Evolutionary conservation across 2,329 filamentous ascomycete genomes (phyloP).

Genomic region (Alternaria rosae): DNA sequence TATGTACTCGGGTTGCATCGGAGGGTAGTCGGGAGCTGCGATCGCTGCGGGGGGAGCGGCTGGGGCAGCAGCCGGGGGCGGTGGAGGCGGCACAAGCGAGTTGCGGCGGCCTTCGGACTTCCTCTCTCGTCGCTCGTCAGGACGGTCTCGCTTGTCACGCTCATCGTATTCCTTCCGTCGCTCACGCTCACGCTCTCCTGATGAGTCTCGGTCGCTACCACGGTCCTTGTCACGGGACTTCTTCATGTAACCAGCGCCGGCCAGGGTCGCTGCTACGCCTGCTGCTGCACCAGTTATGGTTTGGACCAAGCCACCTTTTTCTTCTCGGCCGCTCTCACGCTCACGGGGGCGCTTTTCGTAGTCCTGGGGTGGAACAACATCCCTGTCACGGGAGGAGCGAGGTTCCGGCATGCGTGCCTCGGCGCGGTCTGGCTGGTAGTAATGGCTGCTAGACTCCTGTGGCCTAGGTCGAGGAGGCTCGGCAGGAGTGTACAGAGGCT

Average conservation of each 20-base stretch:
- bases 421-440: slow-evolving; percentile 37
- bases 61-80: slow-evolving; percentile 24
- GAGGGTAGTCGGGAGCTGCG: slow-evolving; percentile 17
- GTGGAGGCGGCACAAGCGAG: slow-evolving; percentile 21
- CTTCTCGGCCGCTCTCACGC: slow-evolving; percentile 32
- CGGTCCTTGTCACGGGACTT: slow-evolving; percentile 41
- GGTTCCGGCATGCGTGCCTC: slow-evolving; percentile 43
- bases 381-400: slow-evolving; percentile 32
- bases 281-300: slow-evolving; percentile 40
- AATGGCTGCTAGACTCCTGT: slow-evolving; percentile 26
- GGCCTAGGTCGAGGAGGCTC: slow-evolving; percentile 26
- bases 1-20: slow-evolving; percentile 34
- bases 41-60: slow-evolving; percentile 23
- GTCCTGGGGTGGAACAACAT: slow-evolving; percentile 25
- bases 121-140: slow-evolving; percentile 39
- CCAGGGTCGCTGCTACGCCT: slow-evolving; percentile 41
- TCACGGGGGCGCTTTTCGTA: slow-evolving; percentile 46
- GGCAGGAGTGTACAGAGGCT: slow-evolving; percentile 34
- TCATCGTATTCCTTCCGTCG: slow-evolving; percentile 39
- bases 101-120: slow-evolving; percentile 28
- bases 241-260: slow-evolving; percentile 41
- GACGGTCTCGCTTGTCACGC: slow-evolving; percentile 34
- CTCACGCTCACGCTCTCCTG: slow-evolving; percentile 52
- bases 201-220: slow-evolving; percentile 15
- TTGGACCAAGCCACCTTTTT: slow-evolving; percentile 20